Percentiles rank a stretch among this genome's conserved stretches.
Evolutionary conservation across 192 early-diverging fungal species (phyloP).

Genomic region (Coemansia furcata): DNA sequence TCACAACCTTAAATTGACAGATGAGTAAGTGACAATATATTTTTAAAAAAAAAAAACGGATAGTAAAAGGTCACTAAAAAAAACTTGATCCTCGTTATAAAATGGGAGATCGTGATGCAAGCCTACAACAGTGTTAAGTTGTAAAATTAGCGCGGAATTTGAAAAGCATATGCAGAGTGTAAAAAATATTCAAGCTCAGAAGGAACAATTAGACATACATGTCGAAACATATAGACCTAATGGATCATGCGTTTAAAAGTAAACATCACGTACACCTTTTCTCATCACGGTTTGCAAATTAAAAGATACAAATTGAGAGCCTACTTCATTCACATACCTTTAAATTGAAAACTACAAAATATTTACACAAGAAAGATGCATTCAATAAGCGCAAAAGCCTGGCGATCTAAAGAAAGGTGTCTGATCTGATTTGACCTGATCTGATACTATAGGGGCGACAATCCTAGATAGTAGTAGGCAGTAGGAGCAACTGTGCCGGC

Average conservation of each 20-base stretch:
- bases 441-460: background rate
- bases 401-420: background rate
- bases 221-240: constrained; percentile 15
- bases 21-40: no score
- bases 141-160: background rate
- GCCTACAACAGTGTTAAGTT: background rate
- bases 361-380: background rate
- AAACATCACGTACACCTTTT: constrained; percentile 20
- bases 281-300: constrained; percentile 19
- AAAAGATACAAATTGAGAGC: background rate
- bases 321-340: background rate
- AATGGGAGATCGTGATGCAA: background rate
- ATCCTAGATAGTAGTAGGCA: constrained; percentile 15
- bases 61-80: background rate
- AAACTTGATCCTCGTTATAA: background rate
- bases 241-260: constrained; percentile 21
- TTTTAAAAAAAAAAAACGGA: background rate
- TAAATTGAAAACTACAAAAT: background rate
- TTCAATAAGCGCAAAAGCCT: background rate
- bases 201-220: constrained; percentile 36
- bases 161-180: background rate
- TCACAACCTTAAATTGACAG: background rate
- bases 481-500: constrained; percentile 25
- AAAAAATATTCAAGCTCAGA: constrained; percentile 7
- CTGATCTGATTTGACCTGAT: background rate